phyloP scores from a whole-genome alignment of 192 early-diverging fungal species.

The Phlyctochytrium planicorne region DNA sequence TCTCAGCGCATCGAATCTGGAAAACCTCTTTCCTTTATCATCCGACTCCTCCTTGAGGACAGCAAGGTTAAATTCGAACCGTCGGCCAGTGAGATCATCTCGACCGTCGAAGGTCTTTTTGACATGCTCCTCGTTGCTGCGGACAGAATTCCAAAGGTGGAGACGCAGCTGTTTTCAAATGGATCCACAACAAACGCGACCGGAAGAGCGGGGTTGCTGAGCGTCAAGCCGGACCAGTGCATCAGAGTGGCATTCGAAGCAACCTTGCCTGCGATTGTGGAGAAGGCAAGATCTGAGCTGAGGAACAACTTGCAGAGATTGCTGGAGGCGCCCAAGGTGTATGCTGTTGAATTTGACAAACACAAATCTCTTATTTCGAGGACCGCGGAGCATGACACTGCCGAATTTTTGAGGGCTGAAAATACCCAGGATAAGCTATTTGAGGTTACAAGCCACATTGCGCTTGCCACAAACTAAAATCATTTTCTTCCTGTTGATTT shows the following conservation, averaged over 20 bases:
- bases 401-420: constrained; percentile 47
- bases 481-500: constrained; percentile 4
- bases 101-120: constrained; percentile 45
- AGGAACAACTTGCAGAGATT: constrained; percentile 27
- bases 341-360: constrained; percentile 51
- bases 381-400: constrained; percentile 42
- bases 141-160: constrained; percentile 54
- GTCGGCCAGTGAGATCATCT: constrained; percentile 38
- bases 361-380: constrained; percentile 42
- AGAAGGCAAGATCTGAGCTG: constrained; percentile 34
- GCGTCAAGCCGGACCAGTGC: constrained; percentile 52
- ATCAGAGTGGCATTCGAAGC: constrained; percentile 54
- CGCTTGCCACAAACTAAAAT: background rate
- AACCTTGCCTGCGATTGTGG: constrained; percentile 50
- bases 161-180: constrained; percentile 56
- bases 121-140: constrained; percentile 46
- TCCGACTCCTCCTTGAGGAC: constrained; percentile 47
- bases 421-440: constrained; percentile 46
- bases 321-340: constrained; percentile 44
- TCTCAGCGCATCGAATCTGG: constrained; percentile 19
- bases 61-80: constrained; percentile 50
- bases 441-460: constrained; percentile 29
- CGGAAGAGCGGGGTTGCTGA: constrained; percentile 34
- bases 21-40: constrained; percentile 38
- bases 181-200: constrained; percentile 36